Evolutionary conservation across 2,329 filamentous ascomycete genomes (phyloP), one percentile per base, ranked within the genome.

Genomic region (Diaporthe citriasiana): DNA sequence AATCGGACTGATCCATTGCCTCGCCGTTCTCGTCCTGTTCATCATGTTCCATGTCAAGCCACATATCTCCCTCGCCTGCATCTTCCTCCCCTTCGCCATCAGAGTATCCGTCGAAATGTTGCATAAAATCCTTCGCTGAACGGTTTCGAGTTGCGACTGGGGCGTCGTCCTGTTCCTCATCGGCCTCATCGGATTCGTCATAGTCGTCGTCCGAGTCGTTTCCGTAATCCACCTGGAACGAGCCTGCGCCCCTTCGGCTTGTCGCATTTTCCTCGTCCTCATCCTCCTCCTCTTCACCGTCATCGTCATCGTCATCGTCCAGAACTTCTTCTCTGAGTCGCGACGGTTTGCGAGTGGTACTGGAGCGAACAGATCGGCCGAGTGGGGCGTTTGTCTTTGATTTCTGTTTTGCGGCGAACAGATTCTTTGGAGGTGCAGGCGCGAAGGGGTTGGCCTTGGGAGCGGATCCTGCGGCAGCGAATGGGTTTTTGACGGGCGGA

Each of bases 31-130:
- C 83, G 53, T 83, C 84, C 40, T 78, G 72, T 2, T 75, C 83
- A 72, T 84, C 83, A 72, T 84, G 82, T 51, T 82, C 82, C 85
- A 87, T 84, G 76, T 87, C 85, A n/a, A 88, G 81, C 77, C 88
- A 88, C 80, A 88, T 82, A 76, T 88, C 86, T 10, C 83, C 84
- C 33, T 86, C 84, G 19, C 85, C 83, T 30, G 84, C 83, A 38
- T 78, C 82, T 45, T 86, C 83, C 13, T 38, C 55, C 19, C 25
- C 75, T 30, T 75, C 72, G 30, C 56, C 73, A 51, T 71, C 75
- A 19, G 74, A 65, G 27, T 79, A 79, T 17, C 77, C 78, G 42
- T 71, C 79, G 68, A 77, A 78, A 51, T 77, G 76, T n/a, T 78
- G 77, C 71, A 77, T 79, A 59, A 77, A 78, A 35, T 77, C 79